Conservation (phyloP, 2,329 filamentous ascomycete genomes). For the Bipolaris cookei region DNA sequence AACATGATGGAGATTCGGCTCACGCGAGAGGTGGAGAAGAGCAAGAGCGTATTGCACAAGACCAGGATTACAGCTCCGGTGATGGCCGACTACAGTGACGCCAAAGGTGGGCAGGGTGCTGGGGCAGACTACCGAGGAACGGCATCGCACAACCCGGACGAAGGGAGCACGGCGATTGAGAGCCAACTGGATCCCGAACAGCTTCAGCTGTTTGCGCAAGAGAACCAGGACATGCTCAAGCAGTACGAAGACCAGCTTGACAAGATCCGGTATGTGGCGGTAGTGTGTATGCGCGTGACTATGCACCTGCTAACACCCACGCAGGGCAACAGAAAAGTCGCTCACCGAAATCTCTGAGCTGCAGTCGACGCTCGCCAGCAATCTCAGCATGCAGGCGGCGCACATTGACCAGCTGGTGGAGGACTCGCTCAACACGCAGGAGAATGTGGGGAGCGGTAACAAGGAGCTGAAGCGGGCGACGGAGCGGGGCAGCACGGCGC, state of each 20-base stretch:
- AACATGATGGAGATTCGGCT: conserved; percentile 92
- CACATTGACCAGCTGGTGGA: conserved; percentile 87
- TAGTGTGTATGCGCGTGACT: neutral
- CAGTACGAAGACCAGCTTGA: conserved; percentile 93
- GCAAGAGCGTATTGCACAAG: conserved; percentile 82
- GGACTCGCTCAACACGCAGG: conserved; percentile 79
- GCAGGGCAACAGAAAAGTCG: conserved; percentile 84
- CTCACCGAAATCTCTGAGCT: conserved; percentile 91
- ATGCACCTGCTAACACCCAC: conserved; percentile 22
- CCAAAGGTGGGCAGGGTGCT: conserved; percentile 11
- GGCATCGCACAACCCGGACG: conserved; percentile 30
- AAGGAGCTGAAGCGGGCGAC: conserved; percentile 85
- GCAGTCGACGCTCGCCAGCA: conserved; percentile 85
- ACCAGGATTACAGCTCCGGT: conserved; percentile 52
- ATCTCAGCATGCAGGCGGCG: conserved; percentile 83
- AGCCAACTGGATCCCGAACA: conserved; percentile 79
- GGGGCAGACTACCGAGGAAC: conserved; percentile 37
- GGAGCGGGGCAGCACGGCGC: conserved; percentile 59
- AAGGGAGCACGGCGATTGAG: conserved; percentile 50
- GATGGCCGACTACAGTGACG: conserved; percentile 25
- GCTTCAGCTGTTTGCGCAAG: conserved; percentile 88
- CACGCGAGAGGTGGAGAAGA: conserved; percentile 85
- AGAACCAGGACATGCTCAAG: conserved; percentile 90
- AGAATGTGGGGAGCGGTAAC: conserved; percentile 89
- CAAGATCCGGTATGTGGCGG: conserved; percentile 79